phyloP scores from a whole-genome alignment of 2,329 filamentous ascomycete species.

The Exophiala lecanii-corni region DNA sequence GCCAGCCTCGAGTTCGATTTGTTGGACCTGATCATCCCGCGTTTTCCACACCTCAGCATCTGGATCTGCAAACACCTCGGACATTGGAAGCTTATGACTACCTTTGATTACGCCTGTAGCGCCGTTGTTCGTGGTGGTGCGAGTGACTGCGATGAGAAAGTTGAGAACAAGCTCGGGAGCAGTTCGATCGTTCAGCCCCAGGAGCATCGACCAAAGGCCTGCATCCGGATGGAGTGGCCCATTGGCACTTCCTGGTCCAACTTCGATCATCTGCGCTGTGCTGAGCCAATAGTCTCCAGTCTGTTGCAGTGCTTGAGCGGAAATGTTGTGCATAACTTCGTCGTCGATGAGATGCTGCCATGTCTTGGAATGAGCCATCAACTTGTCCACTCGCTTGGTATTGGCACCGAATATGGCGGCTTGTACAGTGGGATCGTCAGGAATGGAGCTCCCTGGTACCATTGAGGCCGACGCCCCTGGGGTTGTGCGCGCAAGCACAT shows the following conservation, averaged over 20 bases:
- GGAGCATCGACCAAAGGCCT: background rate
- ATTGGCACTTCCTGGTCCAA: slow-evolving; percentile 8
- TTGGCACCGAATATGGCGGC: slow-evolving; percentile 1
- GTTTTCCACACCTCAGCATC: background rate
- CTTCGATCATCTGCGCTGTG: slow-evolving; percentile 15
- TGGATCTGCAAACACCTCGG: background rate
- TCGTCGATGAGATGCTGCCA: slow-evolving; percentile 3
- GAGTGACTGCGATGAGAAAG: slow-evolving; percentile 2
- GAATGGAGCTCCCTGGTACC: background rate
- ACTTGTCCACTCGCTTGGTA: background rate
- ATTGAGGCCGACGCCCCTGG: background rate
- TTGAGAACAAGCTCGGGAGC: slow-evolving; percentile 2
- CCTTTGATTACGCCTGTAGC: background rate
- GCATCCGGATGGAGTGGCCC: slow-evolving; percentile 10
- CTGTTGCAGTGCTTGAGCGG: background rate
- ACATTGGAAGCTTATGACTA: background rate
- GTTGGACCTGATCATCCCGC: background rate
- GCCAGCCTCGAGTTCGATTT: background rate
- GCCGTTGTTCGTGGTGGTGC: background rate
- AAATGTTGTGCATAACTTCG: slow-evolving; percentile 7
- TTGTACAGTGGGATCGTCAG: background rate
- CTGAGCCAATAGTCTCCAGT: slow-evolving; percentile 7
- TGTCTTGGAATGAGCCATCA: background rate
- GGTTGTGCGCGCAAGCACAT: background rate
- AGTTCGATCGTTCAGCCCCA: background rate